phyloP scores from a whole-genome alignment of 768 basidiomycete species.

The Kwoniella dendrophila region DNA sequence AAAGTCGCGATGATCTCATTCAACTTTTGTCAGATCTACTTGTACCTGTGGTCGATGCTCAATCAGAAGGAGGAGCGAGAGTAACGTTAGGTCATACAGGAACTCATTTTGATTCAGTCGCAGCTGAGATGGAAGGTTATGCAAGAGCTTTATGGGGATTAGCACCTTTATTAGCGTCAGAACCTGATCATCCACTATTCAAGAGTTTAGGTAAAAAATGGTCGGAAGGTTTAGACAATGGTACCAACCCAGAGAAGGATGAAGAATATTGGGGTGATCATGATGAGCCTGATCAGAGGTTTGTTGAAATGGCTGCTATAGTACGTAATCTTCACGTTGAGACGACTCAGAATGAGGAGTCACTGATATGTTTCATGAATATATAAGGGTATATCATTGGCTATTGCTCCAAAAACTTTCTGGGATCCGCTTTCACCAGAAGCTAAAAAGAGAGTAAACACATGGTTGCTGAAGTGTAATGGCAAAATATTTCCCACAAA shows the following conservation, averaged over 20 bases:
- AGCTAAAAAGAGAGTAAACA: slow-evolving; percentile 27
- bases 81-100: slow-evolving; percentile 39
- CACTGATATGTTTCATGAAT: background rate
- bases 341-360: background rate
- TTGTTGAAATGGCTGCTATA: slow-evolving; percentile 78
- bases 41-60: slow-evolving; percentile 23
- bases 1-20: slow-evolving; percentile 30
- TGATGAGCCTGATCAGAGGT: slow-evolving; percentile 71
- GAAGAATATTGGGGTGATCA: slow-evolving; percentile 77
- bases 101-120: slow-evolving; percentile 36
- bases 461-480: slow-evolving; percentile 31
- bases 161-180: slow-evolving; percentile 31
- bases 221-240: slow-evolving; percentile 67
- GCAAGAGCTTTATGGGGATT: slow-evolving; percentile 39
- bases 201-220: slow-evolving; percentile 55
- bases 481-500: slow-evolving; percentile 30
- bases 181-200: slow-evolving; percentile 32
- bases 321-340: slow-evolving; percentile 45
- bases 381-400: slow-evolving; percentile 62
- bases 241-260: slow-evolving; percentile 63
- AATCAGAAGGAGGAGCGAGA: slow-evolving; percentile 31
- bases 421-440: slow-evolving; percentile 36
- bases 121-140: slow-evolving; percentile 47
- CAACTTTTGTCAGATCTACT: slow-evolving; percentile 35
- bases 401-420: slow-evolving; percentile 66